A percentile compares a stretch with the other conserved stretches of the same genome.
These are phyloP conservation scores for Trichothecium roseum DNA, from an alignment of 2,329 filamentous ascomycete genomes.

Conservation along the genomic window DNA sequence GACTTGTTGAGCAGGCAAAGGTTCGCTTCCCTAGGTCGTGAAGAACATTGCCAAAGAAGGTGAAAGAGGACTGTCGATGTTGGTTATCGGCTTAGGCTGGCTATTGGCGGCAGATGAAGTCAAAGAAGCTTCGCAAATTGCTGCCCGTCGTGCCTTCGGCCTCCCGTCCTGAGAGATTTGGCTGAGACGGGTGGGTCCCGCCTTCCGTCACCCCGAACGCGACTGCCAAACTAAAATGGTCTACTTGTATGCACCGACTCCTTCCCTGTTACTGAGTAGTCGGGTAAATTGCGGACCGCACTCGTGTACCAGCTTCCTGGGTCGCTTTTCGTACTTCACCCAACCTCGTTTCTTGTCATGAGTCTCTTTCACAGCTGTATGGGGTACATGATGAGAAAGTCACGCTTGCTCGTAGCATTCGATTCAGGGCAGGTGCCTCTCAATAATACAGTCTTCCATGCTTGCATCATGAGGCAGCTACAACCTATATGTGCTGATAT, in stretches of 20 bases:
- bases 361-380: constrained; percentile 2
- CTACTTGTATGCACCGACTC: too few relatives aligned
- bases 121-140: constrained; percentile 1
- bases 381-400: too few relatives aligned
- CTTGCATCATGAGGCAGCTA: too few relatives aligned
- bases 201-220: neutral
- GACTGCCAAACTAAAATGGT: neutral
- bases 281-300: constrained; percentile 16
- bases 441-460: too few relatives aligned
- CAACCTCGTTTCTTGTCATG: constrained; percentile 1
- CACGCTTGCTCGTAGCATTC: too few relatives aligned
- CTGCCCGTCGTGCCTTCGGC: neutral
- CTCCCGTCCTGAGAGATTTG: neutral
- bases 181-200: neutral
- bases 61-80: neutral
- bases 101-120: constrained; percentile 16
- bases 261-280: neutral
- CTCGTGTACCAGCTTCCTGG: constrained; percentile 9
- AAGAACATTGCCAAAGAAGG: neutral
- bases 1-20: neutral
- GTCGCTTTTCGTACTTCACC: constrained; percentile 1
- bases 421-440: too few relatives aligned
- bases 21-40: neutral
- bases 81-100: neutral
- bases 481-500: too few relatives aligned